A percentile compares a stretch with the other conserved stretches of the same genome.
Conservation (phyloP, 2,329 filamentous ascomycete genomes). For the Sporothrix curviconia region DNA sequence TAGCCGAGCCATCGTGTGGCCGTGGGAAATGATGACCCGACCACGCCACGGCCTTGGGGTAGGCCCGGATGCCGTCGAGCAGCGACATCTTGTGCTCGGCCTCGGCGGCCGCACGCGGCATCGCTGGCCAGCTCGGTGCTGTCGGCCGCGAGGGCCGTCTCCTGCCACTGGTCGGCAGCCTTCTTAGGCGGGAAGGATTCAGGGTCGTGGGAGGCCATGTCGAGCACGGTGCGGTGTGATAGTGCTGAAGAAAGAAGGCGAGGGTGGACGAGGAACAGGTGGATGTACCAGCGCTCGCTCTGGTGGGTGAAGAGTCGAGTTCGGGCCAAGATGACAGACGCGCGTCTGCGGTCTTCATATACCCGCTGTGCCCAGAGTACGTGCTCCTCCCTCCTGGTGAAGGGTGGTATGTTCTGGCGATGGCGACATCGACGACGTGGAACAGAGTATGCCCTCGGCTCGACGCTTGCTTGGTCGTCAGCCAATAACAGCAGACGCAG, state of each 20-base stretch:
- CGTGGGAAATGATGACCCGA: conserved; percentile 3
- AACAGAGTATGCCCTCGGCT: no score
- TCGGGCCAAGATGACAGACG: no score
- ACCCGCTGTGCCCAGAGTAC: background rate
- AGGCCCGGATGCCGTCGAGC: background rate
- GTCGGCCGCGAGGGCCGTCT: background rate
- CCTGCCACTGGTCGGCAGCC: background rate
- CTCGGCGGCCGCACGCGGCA: background rate
- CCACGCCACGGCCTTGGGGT: conserved; percentile 4
- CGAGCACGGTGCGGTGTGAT: no score
- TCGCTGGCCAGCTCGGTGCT: background rate
- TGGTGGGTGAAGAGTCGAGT: background rate
- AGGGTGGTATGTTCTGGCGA: no score
- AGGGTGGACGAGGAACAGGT: background rate
- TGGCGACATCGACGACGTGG: no score
- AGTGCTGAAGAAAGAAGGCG: background rate
- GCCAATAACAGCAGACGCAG: no score
- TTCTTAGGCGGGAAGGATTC: background rate
- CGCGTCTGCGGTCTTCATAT: conserved; percentile 1
- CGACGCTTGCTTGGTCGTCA: no score
- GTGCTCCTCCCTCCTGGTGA: background rate
- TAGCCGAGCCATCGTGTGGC: conserved; percentile 10
- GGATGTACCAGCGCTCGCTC: background rate
- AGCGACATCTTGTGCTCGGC: conserved; percentile 6
- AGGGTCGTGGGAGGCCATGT: background rate